A percentile compares a stretch with the other conserved stretches of the same genome.
These are phyloP conservation scores for Amylocarpus encephaloides DNA, from an alignment of 2,329 filamentous ascomycete genomes.

Conservation along the genomic window DNA sequence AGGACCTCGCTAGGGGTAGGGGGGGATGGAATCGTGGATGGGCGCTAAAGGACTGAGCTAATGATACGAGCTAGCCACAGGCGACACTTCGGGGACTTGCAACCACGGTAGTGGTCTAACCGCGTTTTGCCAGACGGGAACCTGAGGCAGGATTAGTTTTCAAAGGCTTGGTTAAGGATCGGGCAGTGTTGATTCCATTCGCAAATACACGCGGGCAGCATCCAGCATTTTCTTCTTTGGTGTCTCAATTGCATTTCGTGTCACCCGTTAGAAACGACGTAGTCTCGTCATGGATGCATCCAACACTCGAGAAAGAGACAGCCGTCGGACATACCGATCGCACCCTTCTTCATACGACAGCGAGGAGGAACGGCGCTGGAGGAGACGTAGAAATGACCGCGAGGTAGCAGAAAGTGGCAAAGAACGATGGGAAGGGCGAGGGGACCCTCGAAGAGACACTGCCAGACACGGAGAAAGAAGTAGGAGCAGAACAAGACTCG, in stretches of 20 bases:
- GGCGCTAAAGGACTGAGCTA: too few species aligned
- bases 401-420: constrained; percentile 7
- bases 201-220: too few species aligned
- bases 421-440: neutral
- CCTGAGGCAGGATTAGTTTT: too few species aligned
- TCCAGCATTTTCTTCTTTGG: too few species aligned
- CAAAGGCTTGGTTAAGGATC: too few species aligned
- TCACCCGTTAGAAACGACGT: constrained; percentile 1
- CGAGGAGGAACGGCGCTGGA: constrained; percentile 25
- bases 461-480: constrained; percentile 14
- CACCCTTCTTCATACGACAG: constrained; percentile 25
- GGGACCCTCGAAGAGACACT: constrained; percentile 1
- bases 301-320: constrained; percentile 15
- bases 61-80: too few species aligned
- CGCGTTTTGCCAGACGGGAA: too few species aligned
- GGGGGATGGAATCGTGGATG: too few species aligned
- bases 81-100: too few species aligned
- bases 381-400: constrained; percentile 17
- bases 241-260: neutral
- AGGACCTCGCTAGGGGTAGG: too few species aligned
- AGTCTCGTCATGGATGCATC: constrained; percentile 16
- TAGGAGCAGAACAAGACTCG: constrained; percentile 3
- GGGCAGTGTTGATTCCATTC: too few species aligned
- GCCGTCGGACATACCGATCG: constrained; percentile 16
- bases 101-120: too few species aligned